Base-by-base conservation (phyloP, 1,284 basidiomycete species). In the Xerocomus amazonicus region DNA sequence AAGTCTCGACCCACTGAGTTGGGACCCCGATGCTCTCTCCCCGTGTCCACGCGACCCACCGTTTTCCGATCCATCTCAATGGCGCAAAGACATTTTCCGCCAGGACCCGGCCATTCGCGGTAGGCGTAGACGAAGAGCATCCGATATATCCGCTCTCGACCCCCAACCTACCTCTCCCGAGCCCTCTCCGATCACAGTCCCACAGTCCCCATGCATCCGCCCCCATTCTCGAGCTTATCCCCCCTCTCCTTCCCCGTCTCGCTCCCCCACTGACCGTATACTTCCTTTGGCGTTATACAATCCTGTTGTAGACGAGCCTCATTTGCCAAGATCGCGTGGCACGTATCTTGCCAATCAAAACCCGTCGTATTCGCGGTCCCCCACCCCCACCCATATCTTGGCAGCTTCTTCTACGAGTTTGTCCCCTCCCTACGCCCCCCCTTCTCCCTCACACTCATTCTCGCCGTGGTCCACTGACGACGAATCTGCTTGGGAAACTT, bases 391-490 rank as follows among this genome's bases (percentile, higher is more conserved):
- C 10, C 67, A 65, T 49, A 54, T 62, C 45, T 54, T 57, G 16
- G 46, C 58, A 2, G 52, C 53, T 40, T 37, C 45, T 32, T 47
- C 54, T 14, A 43, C 48, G 16, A 10, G 48, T 6, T 4, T 39
- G 26, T 46, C 58, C 5, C 58, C 52, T 37, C 56, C 61, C 26
- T 55, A 61, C 40, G 67, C 68, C 45, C 57, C 66, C 17, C 73
- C 67, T 27, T 69, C 71, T 38, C 55, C 63, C 34, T 68, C 67
- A 38, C 70, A 72, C 9, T 63, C 71, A 0, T 65, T 71, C 52
- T 84, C 83, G 1, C 76, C 83, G 1, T 87, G 80, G 81, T 80
- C 81, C n/a, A 85, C 83, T 1, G 85, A 87, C 52, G 83, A 86
- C 54, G 86, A 88, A 51, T 86, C 83, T 9, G 76, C 76, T 39